Evolutionary conservation across 129 eudicot species (phyloP), one percentile per base, ranked within the genome.

Genomic region (Deinandra increscens): DNA sequence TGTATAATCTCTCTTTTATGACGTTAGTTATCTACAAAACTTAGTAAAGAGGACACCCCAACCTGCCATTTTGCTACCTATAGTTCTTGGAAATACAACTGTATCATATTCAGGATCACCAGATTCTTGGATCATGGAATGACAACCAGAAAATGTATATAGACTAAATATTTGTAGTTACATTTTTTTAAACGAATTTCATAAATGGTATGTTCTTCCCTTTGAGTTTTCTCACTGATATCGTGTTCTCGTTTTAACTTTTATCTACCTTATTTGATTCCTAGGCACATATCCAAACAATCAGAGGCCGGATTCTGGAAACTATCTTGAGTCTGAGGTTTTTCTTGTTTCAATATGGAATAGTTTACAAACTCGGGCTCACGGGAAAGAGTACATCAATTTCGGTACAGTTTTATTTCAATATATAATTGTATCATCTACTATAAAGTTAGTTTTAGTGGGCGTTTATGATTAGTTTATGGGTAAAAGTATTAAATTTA

Each of bases 221-320:
- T 48, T 48, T 48, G 58, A 50, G 58, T 50, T 50, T 50, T 50
- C 26, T 18, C 4, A 50, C 23, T 50, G 23, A 39, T 36, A 36
- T 11, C 6, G 1, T 45, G 26, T 75, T 66, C 66, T 12, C 34
- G 38, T 41, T 42, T 15, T 56, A 54, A 56, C 63, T 36, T 63
- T 19, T 72, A 29, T 71, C 31, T 12, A 38, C 41, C 50, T 42
- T 50, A 22, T 71, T 48, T 76, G 43, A 63, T 51, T 70, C 44
- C 60, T 96, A 93, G 99, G 80, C 79, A 71, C 99, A 93, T 82
- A 93, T 93, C 73, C 97, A 89, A 55, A 93, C 99, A n/a, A 53
- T 83, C 64, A 83, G 97, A 81, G 99, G 99, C 22, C 81, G 83
- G 44, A 85, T 93, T 61, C 88, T 93, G 19, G 99, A 93, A 76